phyloP scores from a whole-genome alignment of 805 yeast genomes.

The Schwanniomyces pseudopolymorphus region DNA sequence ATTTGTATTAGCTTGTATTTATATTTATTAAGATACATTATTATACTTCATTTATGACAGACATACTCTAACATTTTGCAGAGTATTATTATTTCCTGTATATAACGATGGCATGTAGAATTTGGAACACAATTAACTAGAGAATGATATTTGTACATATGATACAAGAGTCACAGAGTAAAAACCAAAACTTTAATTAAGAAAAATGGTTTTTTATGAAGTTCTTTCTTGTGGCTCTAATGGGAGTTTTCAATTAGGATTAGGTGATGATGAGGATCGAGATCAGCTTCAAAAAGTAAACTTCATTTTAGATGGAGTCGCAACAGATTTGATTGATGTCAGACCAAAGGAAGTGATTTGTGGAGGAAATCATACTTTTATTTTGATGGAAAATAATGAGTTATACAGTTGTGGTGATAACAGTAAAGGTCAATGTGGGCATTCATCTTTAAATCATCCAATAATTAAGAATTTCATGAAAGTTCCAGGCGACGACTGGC shows the following conservation, averaged over 20 bases:
- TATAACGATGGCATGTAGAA: too few relatives aligned
- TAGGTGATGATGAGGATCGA: conserved; percentile 49
- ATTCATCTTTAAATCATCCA: not conserved
- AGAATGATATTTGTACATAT: too few relatives aligned
- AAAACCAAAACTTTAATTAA: too few relatives aligned
- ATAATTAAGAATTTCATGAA: conserved; percentile 14
- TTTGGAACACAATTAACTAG: too few relatives aligned
- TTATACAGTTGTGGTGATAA: conserved; percentile 63
- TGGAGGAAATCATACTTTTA: conserved; percentile 86
- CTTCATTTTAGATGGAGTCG: conserved; percentile 10
- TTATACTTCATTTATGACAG: too few relatives aligned
- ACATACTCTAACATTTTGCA: too few relatives aligned
- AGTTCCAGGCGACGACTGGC: conserved; percentile 33
- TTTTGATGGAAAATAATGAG: conserved; percentile 53
- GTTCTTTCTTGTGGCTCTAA: conserved; percentile 78
- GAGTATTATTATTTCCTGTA: too few relatives aligned
- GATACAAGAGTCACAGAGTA: too few relatives aligned
- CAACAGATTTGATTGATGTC: conserved; percentile 8
- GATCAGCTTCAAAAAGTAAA: conserved; percentile 14
- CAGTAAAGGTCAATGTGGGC: conserved; percentile 53
- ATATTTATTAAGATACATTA: too few relatives aligned
- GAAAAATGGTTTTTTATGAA: not conserved
- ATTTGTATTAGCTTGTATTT: too few relatives aligned
- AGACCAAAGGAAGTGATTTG: conserved; percentile 52
- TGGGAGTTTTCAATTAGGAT: conserved; percentile 75